These are phyloP conservation scores for Magnaporthales sp. DNA, from an alignment of 2,329 filamentous ascomycete species.

Conservation along the genomic window DNA sequence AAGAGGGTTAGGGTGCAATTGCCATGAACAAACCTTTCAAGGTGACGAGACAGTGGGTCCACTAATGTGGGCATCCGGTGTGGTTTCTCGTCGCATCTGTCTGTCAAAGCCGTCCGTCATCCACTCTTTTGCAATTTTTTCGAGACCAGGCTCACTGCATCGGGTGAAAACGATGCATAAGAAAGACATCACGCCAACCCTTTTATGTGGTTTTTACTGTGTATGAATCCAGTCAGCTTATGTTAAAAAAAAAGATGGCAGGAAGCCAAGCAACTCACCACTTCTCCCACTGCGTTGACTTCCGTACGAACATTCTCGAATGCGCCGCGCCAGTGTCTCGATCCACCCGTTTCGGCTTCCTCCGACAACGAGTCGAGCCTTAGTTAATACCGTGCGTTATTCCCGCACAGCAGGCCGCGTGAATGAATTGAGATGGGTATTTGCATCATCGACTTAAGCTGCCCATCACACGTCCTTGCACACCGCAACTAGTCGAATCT, in stretches of 20 bases:
- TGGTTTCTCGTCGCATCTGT: neutral
- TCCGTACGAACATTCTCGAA: neutral
- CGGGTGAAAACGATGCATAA: too few relatives aligned
- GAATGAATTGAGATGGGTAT: neutral
- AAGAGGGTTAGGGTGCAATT: too few relatives aligned
- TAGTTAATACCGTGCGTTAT: neutral
- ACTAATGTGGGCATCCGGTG: neutral
- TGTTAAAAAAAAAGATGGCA: too few relatives aligned
- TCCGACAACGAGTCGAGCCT: neutral
- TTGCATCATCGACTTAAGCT: neutral
- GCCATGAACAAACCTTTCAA: too few relatives aligned
- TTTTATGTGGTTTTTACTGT: too few relatives aligned
- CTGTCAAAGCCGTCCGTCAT: neutral
- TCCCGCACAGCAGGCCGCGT: neutral
- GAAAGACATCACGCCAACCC: too few relatives aligned
- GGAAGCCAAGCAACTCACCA: too few relatives aligned
- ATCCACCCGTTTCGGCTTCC: neutral
- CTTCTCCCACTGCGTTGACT: too few relatives aligned
- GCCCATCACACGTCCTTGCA: neutral
- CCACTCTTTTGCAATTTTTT: neutral
- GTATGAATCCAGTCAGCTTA: too few relatives aligned
- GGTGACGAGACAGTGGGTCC: too few relatives aligned
- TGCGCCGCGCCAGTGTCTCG: too few relatives aligned
- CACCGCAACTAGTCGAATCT: neutral
- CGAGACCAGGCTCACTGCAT: too few relatives aligned